Base-by-base conservation (phyloP, 768 basidiomycete genomes). In the Agaricus blazei region DNA sequence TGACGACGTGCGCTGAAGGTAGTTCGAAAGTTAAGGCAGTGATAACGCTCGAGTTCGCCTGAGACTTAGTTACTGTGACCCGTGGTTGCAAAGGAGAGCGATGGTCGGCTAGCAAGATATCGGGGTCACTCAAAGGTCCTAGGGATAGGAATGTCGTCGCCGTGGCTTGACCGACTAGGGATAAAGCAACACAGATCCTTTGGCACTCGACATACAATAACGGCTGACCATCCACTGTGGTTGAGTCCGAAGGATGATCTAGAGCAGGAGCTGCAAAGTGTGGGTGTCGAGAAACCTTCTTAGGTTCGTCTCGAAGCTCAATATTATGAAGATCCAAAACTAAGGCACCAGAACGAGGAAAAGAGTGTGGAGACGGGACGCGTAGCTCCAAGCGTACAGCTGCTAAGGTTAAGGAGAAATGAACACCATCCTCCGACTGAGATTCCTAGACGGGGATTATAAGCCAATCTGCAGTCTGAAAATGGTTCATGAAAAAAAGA, bases 371-470 rank as follows among this genome's bases (percentile, higher is more conserved):
- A 29, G 90, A 75, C 4, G 85, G 83, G 63, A 81, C 85, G 46
- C 88, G 81, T 48, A 87, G 64, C 64, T 93, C 80, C 23, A 87
- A 44, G 19, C 93, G 83, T 44, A 93, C 63, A 69, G 86, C 72
- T 12, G 80, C 69, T 31, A 85, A 74, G 19, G 65, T 67, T 40
- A 88, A 60, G 1, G 64, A 50, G 24, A 62, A 28, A 28, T 40
- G 52, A 24, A 50, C n/a, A 19, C 48, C 41, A 19, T 45, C 41
- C 29, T 43, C 36, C 19, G 38, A 42, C 28, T 34, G 28, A 27
- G 11, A 3, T 19, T 41, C 47, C 40, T 37, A 29, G 19, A 24
- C 15, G n/a, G 15, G 11, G 8, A 14, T 8, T 28, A 19, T 15
- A 34, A 7, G 43, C 12, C 12, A n/a, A 19, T 41, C 34, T 41